Base-by-base conservation (phyloP, 2,329 filamentous ascomycete species). In the Teratosphaeria nubilosa region DNA sequence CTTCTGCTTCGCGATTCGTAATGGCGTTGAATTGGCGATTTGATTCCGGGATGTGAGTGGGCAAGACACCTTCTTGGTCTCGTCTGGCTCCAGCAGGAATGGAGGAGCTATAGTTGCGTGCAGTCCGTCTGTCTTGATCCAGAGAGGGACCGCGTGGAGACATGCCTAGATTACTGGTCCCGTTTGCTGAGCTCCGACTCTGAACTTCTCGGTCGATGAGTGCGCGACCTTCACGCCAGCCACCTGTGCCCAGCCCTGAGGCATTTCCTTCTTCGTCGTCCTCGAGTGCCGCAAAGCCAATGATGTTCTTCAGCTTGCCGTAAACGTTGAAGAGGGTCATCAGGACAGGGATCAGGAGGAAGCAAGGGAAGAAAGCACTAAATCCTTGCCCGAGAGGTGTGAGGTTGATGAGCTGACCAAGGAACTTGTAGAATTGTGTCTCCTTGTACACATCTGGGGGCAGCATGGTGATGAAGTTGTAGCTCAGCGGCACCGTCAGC, bases 381-480 rank as follows among this genome's bases (percentile, higher is more conserved):
- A 97, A 96, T 70, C 88, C 89, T 51, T 84, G 82, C 3, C 91
- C 90, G 1, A 96, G 77, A 0, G 86, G 83, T 0, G 91, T 96
- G 16, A 96, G 79, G 68, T 92, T 84, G 72, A 99, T 90, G 11
- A 90, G 81, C 51, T 83, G 77, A 6, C 94, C 94, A 0, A 99
- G 81, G 67, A 99, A 96, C 50, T 82, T 74, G 75, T 92, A 96
- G 73, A 97, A 99, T 0, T 86, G 84, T 0, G 91, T 96, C 65
- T 86, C 82, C 58, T 80, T 75, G 69, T 91, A 92, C 50, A 95
- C 83, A 13, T 79, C 78, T 7, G 78, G 79, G 0, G 88, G 87
- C 24, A 96, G 75, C 70, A 97, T 92, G 0, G 92, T 96, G 71
- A 96, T 81, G 70, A 97, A 99, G 75, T 99, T 99, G 82, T 96